Evolutionary conservation across 768 basidiomycete species (phyloP).

Genomic region (Phlebiopsis flavidoalba): DNA sequence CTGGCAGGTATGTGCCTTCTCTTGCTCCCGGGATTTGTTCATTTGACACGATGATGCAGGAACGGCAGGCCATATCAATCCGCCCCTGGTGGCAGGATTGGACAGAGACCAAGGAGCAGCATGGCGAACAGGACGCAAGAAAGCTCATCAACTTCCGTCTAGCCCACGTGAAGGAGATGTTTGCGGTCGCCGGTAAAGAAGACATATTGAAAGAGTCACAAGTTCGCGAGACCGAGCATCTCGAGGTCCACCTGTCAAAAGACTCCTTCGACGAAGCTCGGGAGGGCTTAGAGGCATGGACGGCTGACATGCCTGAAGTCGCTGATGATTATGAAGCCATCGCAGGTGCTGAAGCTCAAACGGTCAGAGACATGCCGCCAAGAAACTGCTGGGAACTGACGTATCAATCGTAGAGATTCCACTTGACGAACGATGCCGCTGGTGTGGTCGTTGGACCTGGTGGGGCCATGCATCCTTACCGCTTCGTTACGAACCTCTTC

Average conservation of each 20-base stretch:
- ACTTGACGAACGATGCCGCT: conserved; percentile 37
- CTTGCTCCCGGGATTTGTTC: not conserved
- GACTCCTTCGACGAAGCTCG: conserved; percentile 39
- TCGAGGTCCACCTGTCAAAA: conserved; percentile 49
- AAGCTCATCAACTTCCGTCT: conserved; percentile 58
- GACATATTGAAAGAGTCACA: conserved; percentile 47
- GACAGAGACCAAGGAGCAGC: conserved; percentile 33
- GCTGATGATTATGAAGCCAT: conserved; percentile 24
- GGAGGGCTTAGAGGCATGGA: conserved; percentile 38
- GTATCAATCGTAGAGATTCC: conserved; percentile 40
- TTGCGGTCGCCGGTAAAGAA: conserved; percentile 48
- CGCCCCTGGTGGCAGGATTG: conserved; percentile 60
- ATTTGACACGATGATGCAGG: conserved; percentile 26
- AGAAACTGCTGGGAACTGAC: not conserved
- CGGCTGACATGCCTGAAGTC: conserved; percentile 47
- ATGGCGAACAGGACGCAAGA: conserved; percentile 43
- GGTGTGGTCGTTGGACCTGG: conserved; percentile 52
- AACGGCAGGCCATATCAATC: conserved; percentile 70
- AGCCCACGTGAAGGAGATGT: conserved; percentile 47
- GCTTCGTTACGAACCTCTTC: conserved; percentile 58
- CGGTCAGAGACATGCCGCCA: conserved; percentile 24
- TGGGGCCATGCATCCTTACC: conserved; percentile 67
- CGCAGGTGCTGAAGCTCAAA: conserved; percentile 29
- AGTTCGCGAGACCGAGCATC: conserved; percentile 50
- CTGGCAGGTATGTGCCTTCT: conserved; percentile 47